Evolutionary conservation across 1,139 yeast genomes (phyloP).

Genomic region (Suhomyces atakaporum): DNA sequence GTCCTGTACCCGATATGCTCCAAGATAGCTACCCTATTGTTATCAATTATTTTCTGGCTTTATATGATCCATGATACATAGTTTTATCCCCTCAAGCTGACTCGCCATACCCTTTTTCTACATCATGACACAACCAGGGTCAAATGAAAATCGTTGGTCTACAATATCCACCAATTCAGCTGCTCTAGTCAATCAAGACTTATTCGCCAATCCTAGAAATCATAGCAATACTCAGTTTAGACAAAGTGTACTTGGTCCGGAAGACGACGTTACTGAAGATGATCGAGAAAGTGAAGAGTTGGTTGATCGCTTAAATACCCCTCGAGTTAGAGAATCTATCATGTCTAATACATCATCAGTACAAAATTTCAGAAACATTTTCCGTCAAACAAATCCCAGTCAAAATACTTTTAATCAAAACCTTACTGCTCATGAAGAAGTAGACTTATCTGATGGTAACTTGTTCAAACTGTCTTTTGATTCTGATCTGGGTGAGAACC

Average conservation of each 20-base stretch:
- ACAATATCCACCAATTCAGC: conserved; percentile 16
- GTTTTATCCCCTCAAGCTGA: no score
- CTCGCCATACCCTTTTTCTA: not conserved
- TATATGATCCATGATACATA: no score
- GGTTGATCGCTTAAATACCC: conserved; percentile 1
- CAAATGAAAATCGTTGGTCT: conserved; percentile 15
- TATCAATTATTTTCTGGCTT: no score
- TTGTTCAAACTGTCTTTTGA: conserved; percentile 19
- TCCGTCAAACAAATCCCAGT: conserved; percentile 7
- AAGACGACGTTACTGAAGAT: conserved; percentile 2
- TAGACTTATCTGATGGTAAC: conserved; percentile 15
- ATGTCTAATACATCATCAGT: conserved; percentile 19
- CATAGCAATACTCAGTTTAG: conserved; percentile 6
- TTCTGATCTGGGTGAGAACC: conserved; percentile 15
- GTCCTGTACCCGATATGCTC: not conserved
- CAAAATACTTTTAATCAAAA: conserved; percentile 2
- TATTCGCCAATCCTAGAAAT: conserved; percentile 14
- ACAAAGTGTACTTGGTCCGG: conserved; percentile 6
- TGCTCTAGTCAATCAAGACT: conserved; percentile 14
- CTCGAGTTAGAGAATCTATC: conserved; percentile 12
- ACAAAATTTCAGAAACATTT: conserved; percentile 18
- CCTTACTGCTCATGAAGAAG: conserved; percentile 4
- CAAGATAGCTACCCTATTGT: not conserved
- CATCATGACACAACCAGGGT: conserved; percentile 14
- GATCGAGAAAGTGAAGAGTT: not conserved